Base-by-base conservation (phyloP, 805 yeast species). In the Citeromyces matritensis region DNA sequence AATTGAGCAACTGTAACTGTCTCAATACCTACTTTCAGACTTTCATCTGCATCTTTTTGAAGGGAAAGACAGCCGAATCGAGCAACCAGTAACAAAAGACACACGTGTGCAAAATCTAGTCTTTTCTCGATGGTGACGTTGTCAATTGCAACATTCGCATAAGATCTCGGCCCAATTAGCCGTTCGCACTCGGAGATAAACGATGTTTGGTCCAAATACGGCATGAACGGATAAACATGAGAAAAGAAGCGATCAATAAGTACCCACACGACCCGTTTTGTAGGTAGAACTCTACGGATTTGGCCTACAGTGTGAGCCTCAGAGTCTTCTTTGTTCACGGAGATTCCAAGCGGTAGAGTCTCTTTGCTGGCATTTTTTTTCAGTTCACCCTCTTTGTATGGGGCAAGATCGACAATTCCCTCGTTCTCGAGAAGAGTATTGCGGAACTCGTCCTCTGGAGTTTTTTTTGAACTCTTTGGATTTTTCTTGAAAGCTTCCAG, bases 1-100 rank as follows among this genome's bases (percentile, higher is more conserved):
- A 58, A 45, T 36, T 67, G 67, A 0, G 79, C 75, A 17, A 63
- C 63, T 33, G 53, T 60, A 23, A 67, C 55, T 10, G 51, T 55
- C 14, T 61, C 61, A 26, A 57, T 48, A 11, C 61, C 59, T 13
- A 72, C 41, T 44, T 27, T 35, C 33, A 47, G 56, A 1, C 38
- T 47, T 12, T 37, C 47, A 6, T 48, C 50, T 21, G 33, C 48
- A n/a, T 36, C 33, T 33, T 45, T 48, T 5, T 55, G 44, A 14
- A 63, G 44, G 2, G 68, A 57, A 11, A 63, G 40, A 39, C 57
- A 63, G 0, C 69, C 44, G 21, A 69, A 39, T 35, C 72, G 48
- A 27, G 69, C 38, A 3, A 67, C 49, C 6, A 64, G 44, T 29
- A 69, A 44, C n/a, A 70, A 39, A 1, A 56, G 48, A 1, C 75